Evolutionary conservation across 805 yeast species (phyloP).

Genomic region (Lipomyces mesembrius): DNA sequence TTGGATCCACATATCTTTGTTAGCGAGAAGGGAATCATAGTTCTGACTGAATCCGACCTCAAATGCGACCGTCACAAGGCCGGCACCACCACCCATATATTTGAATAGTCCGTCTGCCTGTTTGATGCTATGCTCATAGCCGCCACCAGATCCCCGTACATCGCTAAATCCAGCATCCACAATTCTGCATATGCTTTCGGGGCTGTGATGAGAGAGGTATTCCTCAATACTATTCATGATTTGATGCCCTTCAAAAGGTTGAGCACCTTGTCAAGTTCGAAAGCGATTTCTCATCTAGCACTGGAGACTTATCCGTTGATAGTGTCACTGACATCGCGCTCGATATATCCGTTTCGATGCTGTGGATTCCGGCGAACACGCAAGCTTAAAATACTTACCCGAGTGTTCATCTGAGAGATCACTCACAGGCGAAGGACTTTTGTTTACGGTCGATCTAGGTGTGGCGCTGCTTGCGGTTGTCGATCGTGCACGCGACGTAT

Average conservation of each 20-base stretch:
- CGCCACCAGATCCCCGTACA: neutral
- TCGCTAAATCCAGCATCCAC: neutral
- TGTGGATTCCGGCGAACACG: neutral
- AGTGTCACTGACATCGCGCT: slow-evolving; percentile 1
- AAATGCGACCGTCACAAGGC: neutral
- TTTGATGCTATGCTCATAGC: neutral
- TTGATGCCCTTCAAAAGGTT: too few relatives aligned
- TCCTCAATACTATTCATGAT: neutral
- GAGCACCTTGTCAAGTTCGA: too few relatives aligned
- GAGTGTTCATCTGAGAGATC: neutral
- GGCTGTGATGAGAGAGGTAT: neutral
- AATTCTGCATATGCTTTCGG: neutral
- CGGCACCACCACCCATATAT: neutral
- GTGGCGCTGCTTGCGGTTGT: neutral
- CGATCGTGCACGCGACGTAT: too few relatives aligned
- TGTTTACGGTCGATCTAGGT: neutral
- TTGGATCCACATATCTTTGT: slow-evolving; percentile 2
- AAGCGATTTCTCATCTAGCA: neutral
- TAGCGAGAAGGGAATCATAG: neutral
- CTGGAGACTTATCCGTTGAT: neutral
- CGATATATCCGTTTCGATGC: neutral
- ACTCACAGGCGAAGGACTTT: neutral
- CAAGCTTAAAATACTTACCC: neutral
- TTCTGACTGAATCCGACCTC: slow-evolving; percentile 1
- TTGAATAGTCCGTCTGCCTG: neutral